These are phyloP conservation scores for Mycosphaerella arachidis DNA, from an alignment of 2,329 filamentous ascomycete genomes.

Conservation along the genomic window DNA sequence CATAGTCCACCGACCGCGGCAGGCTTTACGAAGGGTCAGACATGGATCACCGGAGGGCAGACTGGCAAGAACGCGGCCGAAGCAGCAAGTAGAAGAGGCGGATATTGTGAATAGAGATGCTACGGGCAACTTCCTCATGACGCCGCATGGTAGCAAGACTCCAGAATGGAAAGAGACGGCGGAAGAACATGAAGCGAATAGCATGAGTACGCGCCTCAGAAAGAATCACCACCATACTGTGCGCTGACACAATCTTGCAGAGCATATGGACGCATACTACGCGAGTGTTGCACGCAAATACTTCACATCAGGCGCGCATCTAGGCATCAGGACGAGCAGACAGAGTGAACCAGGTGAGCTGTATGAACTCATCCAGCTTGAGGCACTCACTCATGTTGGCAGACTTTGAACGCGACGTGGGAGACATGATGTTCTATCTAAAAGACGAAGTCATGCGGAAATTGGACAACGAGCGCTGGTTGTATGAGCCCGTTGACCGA, in stretches of 20 bases:
- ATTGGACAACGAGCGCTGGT: constrained; percentile 27
- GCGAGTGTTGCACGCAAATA: constrained; percentile 23
- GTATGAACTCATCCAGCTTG: neutral
- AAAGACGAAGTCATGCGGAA: constrained; percentile 23
- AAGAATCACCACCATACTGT: neutral
- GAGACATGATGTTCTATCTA: constrained; percentile 22
- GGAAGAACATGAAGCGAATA: constrained; percentile 8
- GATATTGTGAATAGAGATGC: constrained; percentile 29
- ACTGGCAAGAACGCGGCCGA: constrained; percentile 7
- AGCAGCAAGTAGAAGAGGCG: constrained; percentile 17
- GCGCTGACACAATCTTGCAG: constrained; percentile 1
- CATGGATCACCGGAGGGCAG: constrained; percentile 20
- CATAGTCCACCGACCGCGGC: constrained; percentile 7
- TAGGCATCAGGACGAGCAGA: constrained; percentile 16
- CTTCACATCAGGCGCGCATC: constrained; percentile 25
- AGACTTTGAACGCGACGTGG: constrained; percentile 25
- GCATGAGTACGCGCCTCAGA: neutral
- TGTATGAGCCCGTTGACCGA: constrained; percentile 24
- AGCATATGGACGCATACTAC: constrained; percentile 22
- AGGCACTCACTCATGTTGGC: neutral
- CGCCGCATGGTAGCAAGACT: constrained; percentile 2
- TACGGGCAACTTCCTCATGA: constrained; percentile 24
- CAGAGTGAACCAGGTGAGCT: constrained; percentile 26
- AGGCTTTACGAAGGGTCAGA: constrained; percentile 13
- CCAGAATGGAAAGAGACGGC: constrained; percentile 7